Percentiles rank a stretch among this genome's conserved stretches.
phyloP scores from a whole-genome alignment of 257 asterid genomes.

The Verbena officinalis region DNA sequence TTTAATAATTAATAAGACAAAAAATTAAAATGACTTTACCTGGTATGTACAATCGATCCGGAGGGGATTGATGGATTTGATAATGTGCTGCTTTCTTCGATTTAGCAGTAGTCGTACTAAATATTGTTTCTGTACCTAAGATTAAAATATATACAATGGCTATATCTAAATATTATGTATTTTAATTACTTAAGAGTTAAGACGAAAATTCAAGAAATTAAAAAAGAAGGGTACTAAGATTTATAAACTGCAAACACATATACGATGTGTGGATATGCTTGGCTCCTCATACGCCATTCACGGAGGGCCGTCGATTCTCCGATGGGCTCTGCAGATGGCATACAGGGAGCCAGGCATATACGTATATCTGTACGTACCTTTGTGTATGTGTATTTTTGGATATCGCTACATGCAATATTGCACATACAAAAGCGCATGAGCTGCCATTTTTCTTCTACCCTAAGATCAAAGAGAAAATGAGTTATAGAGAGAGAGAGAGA shows the following conservation, averaged over 20 bases:
- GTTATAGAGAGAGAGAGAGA: constrained; percentile 5
- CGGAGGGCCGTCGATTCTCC: constrained; percentile 70
- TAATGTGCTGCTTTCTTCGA: not conserved
- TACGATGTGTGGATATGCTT: constrained; percentile 65
- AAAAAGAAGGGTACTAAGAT: not conserved
- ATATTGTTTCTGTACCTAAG: not conserved
- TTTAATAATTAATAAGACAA: constrained; percentile 6
- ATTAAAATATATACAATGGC: not conserved
- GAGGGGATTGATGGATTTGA: not conserved
- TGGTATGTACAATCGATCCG: constrained; percentile 23
- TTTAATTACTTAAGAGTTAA: no score
- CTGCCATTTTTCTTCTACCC: not conserved
- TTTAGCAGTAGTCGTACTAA: no score
- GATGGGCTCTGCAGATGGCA: constrained; percentile 94
- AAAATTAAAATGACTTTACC: constrained; percentile 28
- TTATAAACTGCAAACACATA: not conserved
- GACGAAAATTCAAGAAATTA: not conserved
- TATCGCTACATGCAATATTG: constrained; percentile 24
- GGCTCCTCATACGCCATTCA: constrained; percentile 99
- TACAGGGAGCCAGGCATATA: constrained; percentile 99
- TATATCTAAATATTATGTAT: not conserved
- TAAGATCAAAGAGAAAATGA: constrained; percentile 8
- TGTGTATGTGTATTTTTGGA: not conserved
- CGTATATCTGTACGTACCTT: constrained; percentile 6
- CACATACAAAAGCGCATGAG: not conserved